Conservation (phyloP, 129 eudicot species). For the carrot (Daucus carota) region DH1_v3.0 NC_030387.2:41378501-41379000, state of each 20-base stretch:
- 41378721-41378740: not conserved
- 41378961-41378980: not conserved
- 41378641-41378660: not conserved
- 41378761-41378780: not conserved
- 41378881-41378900: not conserved
- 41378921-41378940: conserved; percentile 55
- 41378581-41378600: not conserved
- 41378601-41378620: not conserved
- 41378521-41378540: conserved; percentile 9
- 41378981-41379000: conserved; percentile 38
- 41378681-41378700: not conserved
- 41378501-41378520: not conserved
- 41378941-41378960: conserved; percentile 15
- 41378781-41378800: not conserved
- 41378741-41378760: not conserved
- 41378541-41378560: conserved; percentile 5
- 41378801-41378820: not conserved
- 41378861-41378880: not conserved
- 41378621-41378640: not conserved
- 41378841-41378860: conserved; percentile 1
- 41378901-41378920: not conserved
- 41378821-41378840: conserved; percentile 11
- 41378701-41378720: not conserved
- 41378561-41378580: not conserved
- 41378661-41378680: not conserved